Evolutionary conservation across 1,284 basidiomycete genomes (phyloP).

Genomic region (Sporisorium sorghi): DNA sequence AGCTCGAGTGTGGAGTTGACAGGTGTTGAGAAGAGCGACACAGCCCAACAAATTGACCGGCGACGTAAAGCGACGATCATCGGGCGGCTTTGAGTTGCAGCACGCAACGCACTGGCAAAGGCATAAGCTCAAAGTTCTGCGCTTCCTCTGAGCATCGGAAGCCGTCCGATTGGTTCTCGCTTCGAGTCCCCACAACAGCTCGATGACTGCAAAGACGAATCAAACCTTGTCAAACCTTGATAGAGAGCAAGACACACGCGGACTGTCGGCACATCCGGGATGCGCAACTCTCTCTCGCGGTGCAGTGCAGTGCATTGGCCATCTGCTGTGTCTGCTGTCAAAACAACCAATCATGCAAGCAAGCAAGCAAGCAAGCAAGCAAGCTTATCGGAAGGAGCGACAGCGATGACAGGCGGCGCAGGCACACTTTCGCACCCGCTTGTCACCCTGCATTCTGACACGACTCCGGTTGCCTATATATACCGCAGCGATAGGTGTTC

Average conservation of each 20-base stretch:
- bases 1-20: not conserved
- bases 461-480: conserved; percentile 4
- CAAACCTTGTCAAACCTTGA: conserved; percentile 6
- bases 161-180: not conserved
- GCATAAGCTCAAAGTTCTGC: not conserved
- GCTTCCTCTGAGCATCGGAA: not conserved
- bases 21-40: not conserved
- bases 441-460: not conserved
- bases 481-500: not conserved
- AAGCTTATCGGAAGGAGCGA: not conserved
- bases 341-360: not conserved
- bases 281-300: not conserved
- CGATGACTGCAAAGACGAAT: too few relatives aligned
- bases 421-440: not conserved
- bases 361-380: not conserved
- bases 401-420: not conserved
- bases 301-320: not conserved
- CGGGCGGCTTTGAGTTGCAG: not conserved
- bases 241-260: not conserved
- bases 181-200: not conserved
- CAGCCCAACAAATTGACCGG: not conserved
- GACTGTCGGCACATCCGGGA: not conserved
- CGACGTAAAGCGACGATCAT: conserved; percentile 2
- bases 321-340: not conserved
- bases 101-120: not conserved